Percentiles rank a stretch among this genome's conserved stretches.
These are phyloP conservation scores for Oenanthe javanica DNA, from an alignment of 140 eudicot genomes.

Conservation along the genomic window DNA sequence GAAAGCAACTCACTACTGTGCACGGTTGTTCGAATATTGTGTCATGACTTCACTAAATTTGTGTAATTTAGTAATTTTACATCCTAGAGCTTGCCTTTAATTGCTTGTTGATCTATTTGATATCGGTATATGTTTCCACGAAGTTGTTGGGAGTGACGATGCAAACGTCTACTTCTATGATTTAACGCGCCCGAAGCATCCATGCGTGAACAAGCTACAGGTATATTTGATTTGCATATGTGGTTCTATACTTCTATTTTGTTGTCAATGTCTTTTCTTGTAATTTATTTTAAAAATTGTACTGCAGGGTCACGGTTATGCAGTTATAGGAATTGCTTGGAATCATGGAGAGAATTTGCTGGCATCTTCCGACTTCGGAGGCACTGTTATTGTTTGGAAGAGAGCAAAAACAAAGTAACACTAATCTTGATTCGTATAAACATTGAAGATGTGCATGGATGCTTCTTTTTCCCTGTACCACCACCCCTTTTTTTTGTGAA, in stretches of 20 bases:
- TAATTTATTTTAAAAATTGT: background rate
- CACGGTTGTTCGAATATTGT: background rate
- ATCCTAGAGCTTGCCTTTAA: background rate
- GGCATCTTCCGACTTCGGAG: constrained; percentile 97
- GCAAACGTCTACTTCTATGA: constrained; percentile 93
- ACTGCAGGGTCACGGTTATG: constrained; percentile 86
- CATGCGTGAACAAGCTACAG: constrained; percentile 98
- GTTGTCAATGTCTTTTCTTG: background rate
- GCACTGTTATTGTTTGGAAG: constrained; percentile 98
- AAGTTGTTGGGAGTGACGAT: constrained; percentile 98
- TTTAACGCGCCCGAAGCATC: constrained; percentile 77
- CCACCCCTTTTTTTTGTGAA: too few relatives aligned
- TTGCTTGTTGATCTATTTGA: constrained; percentile 1
- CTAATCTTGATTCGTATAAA: background rate
- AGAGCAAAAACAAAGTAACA: constrained; percentile 65
- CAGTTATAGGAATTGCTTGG: constrained; percentile 94
- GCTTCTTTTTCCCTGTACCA: background rate
- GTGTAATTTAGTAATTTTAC: background rate
- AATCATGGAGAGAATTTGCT: constrained; percentile 90
- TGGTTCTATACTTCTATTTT: constrained; percentile 8
- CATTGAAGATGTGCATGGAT: background rate
- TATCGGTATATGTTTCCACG: constrained; percentile 8
- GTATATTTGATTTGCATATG: constrained; percentile 25
- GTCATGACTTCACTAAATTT: background rate
- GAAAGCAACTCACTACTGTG: background rate